These are phyloP conservation scores for Vigna trinervia DNA, from an alignment of 306 rosid genomes.

Conservation along the genomic window DNA sequence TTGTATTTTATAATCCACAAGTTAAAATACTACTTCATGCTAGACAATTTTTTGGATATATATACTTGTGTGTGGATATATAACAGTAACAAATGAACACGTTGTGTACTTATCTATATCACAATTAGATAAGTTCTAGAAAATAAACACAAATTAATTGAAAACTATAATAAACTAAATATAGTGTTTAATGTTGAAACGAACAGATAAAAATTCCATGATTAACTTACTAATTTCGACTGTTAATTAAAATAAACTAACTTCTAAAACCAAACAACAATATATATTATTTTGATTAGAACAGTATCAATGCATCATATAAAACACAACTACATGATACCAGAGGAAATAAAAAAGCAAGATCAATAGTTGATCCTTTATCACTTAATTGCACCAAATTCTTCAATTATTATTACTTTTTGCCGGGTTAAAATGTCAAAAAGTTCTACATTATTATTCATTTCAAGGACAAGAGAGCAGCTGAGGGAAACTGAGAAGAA, in stretches of 20 bases:
- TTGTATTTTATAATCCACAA: too few species aligned
- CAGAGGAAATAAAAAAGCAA: background rate
- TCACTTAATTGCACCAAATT: background rate
- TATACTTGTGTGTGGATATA: too few species aligned
- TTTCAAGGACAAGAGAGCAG: background rate
- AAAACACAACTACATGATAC: background rate
- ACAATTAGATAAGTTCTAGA: too few species aligned
- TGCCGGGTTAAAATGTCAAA: background rate
- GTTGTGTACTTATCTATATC: background rate
- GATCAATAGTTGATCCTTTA: background rate
- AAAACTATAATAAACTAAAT: slow-evolving; percentile 32
- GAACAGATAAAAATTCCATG: background rate
- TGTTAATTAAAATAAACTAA: background rate
- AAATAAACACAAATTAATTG: background rate
- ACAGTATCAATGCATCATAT: background rate
- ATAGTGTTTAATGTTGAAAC: background rate
- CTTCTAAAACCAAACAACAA: background rate
- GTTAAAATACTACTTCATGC: too few species aligned
- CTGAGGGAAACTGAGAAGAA: background rate
- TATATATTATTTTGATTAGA: background rate
- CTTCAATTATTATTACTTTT: background rate
- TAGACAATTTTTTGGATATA: too few species aligned
- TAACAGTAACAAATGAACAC: background rate
- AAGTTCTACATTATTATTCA: too few species aligned
- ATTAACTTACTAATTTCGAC: slow-evolving; percentile 1